These are phyloP conservation scores for Debaryomyces fabryi DNA, from an alignment of 1,139 yeast species.

Conservation along the genomic window DNA sequence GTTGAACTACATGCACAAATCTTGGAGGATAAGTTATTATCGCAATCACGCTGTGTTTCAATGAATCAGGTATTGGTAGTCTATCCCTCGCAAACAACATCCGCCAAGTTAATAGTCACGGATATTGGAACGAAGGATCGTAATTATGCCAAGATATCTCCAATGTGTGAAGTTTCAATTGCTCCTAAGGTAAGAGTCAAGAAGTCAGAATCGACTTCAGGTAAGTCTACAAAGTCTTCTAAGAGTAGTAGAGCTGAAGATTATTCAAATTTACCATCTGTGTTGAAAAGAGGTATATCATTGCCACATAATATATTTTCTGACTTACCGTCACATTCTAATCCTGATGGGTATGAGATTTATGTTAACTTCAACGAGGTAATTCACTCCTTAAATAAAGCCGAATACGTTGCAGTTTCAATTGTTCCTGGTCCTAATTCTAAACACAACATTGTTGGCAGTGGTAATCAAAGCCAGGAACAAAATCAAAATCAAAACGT, in stretches of 20 bases:
- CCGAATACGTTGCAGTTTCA: slow-evolving; percentile 60
- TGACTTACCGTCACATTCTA: slow-evolving; percentile 22
- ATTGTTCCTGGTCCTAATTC: slow-evolving; percentile 56
- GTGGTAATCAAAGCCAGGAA: slow-evolving; percentile 5
- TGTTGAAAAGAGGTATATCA: slow-evolving; percentile 57
- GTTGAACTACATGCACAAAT: slow-evolving; percentile 81
- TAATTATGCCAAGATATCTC: slow-evolving; percentile 61
- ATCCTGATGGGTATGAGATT: slow-evolving; percentile 38
- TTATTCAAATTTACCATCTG: slow-evolving; percentile 35
- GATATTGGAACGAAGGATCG: slow-evolving; percentile 56
- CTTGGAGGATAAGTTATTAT: slow-evolving; percentile 72
- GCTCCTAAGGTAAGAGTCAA: slow-evolving; percentile 70
- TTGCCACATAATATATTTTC: slow-evolving; percentile 51
- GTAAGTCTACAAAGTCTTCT: slow-evolving; percentile 30
- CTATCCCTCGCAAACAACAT: slow-evolving; percentile 66
- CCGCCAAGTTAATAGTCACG: slow-evolving; percentile 65
- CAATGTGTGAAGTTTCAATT: slow-evolving; percentile 77
- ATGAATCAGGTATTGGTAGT: slow-evolving; percentile 64
- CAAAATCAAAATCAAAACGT: slow-evolving; percentile 7
- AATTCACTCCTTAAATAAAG: slow-evolving; percentile 29
- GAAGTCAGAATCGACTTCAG: slow-evolving; percentile 25
- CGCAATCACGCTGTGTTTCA: slow-evolving; percentile 80
- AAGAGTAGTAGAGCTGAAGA: slow-evolving; percentile 37
- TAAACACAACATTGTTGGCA: slow-evolving; percentile 18
- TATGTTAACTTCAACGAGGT: slow-evolving; percentile 46